phyloP scores from a whole-genome alignment of 1,284 basidiomycete species.

The Microbotryomycetes sp. region DNA sequence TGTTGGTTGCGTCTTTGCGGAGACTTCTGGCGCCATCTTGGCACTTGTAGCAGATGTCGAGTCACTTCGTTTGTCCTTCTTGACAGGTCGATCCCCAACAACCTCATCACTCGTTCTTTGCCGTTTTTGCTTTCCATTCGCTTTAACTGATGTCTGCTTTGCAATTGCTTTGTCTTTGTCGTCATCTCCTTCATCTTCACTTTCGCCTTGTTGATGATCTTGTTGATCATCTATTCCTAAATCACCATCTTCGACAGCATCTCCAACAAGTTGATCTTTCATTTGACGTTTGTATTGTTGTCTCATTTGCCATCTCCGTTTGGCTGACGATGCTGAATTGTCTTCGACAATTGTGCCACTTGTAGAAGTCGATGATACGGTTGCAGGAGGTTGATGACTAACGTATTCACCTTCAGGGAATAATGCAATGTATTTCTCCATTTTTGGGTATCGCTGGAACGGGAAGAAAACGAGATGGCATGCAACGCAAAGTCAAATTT shows the following conservation, averaged over 20 bases:
- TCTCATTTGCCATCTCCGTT: conserved; percentile 7
- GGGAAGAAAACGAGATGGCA: too few relatives aligned
- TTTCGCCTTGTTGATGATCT: conserved; percentile 7
- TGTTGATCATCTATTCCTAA: conserved; percentile 30
- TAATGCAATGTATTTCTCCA: conserved; percentile 31
- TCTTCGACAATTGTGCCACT: neutral
- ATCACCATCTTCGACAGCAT: conserved; percentile 21
- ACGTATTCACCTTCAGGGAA: conserved; percentile 31
- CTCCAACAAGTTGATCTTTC: neutral
- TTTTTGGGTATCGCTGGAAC: conserved; percentile 25
- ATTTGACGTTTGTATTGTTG: conserved; percentile 1
- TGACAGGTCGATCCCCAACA: neutral
- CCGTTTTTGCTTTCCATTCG: neutral
- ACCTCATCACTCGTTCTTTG: neutral
- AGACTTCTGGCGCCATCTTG: too few relatives aligned
- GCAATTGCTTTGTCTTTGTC: neutral
- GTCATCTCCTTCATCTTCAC: conserved; percentile 26
- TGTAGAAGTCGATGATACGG: neutral
- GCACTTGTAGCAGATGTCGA: too few relatives aligned
- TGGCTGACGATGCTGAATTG: conserved; percentile 1
- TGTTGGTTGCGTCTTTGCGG: too few relatives aligned
- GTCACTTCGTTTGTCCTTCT: neutral
- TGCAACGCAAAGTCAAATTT: too few relatives aligned
- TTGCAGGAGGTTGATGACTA: conserved; percentile 5
- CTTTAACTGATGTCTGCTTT: neutral